Base-by-base conservation (phyloP, 202 grass and related monocot species). In the Alloteropsis angusta region DNA sequence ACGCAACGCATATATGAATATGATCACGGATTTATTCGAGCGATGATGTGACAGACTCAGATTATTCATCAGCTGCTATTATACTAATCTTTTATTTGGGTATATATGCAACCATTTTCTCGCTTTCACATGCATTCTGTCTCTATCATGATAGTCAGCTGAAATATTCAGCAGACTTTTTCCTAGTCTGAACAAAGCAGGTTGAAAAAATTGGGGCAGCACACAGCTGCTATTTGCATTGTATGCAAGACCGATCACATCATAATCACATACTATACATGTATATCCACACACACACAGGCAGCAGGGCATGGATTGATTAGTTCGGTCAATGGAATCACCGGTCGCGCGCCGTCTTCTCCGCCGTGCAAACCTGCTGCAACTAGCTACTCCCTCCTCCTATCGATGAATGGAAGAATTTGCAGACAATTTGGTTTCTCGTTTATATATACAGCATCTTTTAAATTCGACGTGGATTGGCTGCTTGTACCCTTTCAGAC, bases 91-190 rank as follows among this genome's bases (percentile, higher is more conserved):
- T 77, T 37, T 60, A 30, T 28, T 28, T 18, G 53, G 18, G 6
- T 30, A 8, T 12, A 30, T 30, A 30, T 36, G 44, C 46, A 39
- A 12, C 2, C 16, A 30, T 50, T 53, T 78, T 78, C 75, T 78
- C 39, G 61, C 47, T 53, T 78, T 78, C 76, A 78, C 60, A 66
- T 78, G 44, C 4, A 65, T 50, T 9, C n/a, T 17, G 36, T 36
- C 45, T 11, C 28, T 30, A 30, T 30, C 28, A 30, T 3, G 3
- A 55, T 23, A 3, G 38, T 57, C 19, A 13, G 7, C 7, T 54
- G 69, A 72, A 1, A 73, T 9, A 73, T 73, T 73, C 71, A 73
- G 57, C 50, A 15, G 19, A 42, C 7, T 25, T 56, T 39, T 53
- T 55, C 10, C n/a, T 39, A 25, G 38, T 42, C 37, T 18, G 37